A percentile compares a stretch with the other conserved stretches of the same genome.
phyloP scores from a whole-genome alignment of 2,329 filamentous ascomycete genomes.

The Penicillium sp. region DNA sequence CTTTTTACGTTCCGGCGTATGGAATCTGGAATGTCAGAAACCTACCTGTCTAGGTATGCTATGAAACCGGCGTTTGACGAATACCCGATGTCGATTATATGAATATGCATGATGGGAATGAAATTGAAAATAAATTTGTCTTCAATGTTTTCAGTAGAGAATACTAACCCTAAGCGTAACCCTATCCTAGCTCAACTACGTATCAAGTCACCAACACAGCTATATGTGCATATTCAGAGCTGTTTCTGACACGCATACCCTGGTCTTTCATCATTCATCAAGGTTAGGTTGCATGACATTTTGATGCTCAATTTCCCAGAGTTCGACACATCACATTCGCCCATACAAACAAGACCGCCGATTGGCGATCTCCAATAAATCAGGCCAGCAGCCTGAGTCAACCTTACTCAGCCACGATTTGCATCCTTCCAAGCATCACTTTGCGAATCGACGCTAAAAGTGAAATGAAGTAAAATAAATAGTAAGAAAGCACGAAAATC shows the following conservation, averaged over 20 bases:
- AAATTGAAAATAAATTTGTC: not conserved
- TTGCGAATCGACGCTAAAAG: not conserved
- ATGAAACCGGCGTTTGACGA: conserved; percentile 6
- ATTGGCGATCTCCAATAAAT: not conserved
- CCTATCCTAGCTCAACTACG: not conserved
- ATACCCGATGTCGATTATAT: conserved; percentile 14
- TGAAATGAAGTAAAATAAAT: not conserved
- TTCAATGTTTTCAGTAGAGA: not conserved
- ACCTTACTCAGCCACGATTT: not conserved
- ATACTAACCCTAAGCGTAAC: not conserved
- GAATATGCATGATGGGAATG: conserved; percentile 13
- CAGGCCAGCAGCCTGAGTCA: not conserved
- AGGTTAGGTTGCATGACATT: not conserved
- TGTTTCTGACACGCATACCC: not conserved
- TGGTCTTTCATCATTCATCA: not conserved
- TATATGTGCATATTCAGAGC: no score
- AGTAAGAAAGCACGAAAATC: not conserved
- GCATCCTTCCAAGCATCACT: not conserved
- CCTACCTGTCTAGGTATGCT: not conserved
- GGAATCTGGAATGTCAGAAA: not conserved
- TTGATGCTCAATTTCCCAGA: not conserved
- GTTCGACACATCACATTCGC: not conserved
- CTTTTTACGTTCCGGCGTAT: not conserved
- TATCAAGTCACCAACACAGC: not conserved
- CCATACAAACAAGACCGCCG: not conserved